Conservation (phyloP, 208 protist species). For the Plasmodiophora brassicae region DNA sequence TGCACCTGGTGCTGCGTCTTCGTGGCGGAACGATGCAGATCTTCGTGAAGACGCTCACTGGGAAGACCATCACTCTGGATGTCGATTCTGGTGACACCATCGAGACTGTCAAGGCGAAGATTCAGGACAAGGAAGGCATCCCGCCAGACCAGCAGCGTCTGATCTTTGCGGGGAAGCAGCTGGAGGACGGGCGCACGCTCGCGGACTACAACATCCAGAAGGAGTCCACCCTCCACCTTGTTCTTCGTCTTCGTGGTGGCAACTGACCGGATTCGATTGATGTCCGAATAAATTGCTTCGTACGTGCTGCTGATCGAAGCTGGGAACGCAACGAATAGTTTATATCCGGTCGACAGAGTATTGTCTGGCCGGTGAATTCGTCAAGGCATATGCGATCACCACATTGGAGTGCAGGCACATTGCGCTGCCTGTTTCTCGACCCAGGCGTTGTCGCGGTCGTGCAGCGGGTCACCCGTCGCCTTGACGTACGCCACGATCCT, state of each 20-base stretch:
- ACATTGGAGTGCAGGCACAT: no score
- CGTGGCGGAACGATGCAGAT: constrained; percentile 64
- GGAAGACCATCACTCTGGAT: constrained; percentile 82
- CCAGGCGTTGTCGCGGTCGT: no score
- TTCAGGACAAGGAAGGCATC: constrained; percentile 81
- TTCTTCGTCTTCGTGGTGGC: not conserved
- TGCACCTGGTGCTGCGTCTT: constrained; percentile 2
- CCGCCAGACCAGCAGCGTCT: constrained; percentile 79
- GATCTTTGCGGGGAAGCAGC: constrained; percentile 82
- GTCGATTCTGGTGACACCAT: constrained; percentile 85
- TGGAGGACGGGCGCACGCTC: constrained; percentile 78
- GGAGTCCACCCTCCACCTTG: constrained; percentile 12
- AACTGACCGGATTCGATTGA: no score
- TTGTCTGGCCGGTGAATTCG: no score
- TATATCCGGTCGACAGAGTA: no score
- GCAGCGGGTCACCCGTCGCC: no score
- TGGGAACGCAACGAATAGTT: no score
- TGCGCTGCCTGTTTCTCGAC: no score
- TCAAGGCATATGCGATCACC: no score
- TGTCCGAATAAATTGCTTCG: no score
- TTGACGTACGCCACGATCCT: no score
- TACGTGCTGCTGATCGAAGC: no score
- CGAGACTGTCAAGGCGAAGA: constrained; percentile 82
- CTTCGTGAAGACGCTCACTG: constrained; percentile 81
- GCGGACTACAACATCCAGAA: constrained; percentile 46